Evolutionary conservation across 768 basidiomycete genomes (phyloP), one percentile per base, ranked within the genome.

Genomic region (Lactarius sp.): DNA sequence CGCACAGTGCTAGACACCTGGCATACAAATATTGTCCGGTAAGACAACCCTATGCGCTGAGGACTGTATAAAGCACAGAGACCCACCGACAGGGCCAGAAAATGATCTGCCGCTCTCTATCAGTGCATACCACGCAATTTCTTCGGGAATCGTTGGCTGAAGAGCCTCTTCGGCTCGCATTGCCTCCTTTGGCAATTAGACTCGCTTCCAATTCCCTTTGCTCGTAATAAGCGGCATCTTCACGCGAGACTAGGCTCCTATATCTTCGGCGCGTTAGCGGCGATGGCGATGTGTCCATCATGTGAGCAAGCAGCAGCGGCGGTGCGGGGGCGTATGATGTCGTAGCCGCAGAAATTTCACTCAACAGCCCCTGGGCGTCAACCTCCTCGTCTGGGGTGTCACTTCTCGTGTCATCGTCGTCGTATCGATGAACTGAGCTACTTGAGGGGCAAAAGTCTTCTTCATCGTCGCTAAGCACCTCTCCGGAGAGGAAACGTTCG

Each of bases 51-150:
- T 9, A 10, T 2, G 10, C 13, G 13, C 34, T 52, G 52, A 36
- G 37, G 36, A 20, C 31, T 12, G 14, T 6, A 22, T 33, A 16
- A 13, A 50, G 13, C 42, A 36, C 27, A 9, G 27, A 14, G 37
- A 70, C 81, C 69, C 61, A 88, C 86, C 89, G 82, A 72, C 89
- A 91, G n/a, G 89, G 89, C 89, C 89, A 92, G 69, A 88, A 91
- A 56, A 92, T 88, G 61, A 92, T 81, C 70, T 87, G 83, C 54
- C 89, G 76, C 33, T 79, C 75, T 61, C 86, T 85, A n/a, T 76
- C 76, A 33, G 84, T 88, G 68, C 89, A 92, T 54, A 92, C 80
- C 6, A 92, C 88, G 69, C 90, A 92, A 33, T 74, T 70, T 33
- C 76, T 69, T 61, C 76, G 50, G 56, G 66, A 66, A 47, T 76